Base-by-base conservation (phyloP, 768 basidiomycete species). In the Megacollybia marginata region DNA sequence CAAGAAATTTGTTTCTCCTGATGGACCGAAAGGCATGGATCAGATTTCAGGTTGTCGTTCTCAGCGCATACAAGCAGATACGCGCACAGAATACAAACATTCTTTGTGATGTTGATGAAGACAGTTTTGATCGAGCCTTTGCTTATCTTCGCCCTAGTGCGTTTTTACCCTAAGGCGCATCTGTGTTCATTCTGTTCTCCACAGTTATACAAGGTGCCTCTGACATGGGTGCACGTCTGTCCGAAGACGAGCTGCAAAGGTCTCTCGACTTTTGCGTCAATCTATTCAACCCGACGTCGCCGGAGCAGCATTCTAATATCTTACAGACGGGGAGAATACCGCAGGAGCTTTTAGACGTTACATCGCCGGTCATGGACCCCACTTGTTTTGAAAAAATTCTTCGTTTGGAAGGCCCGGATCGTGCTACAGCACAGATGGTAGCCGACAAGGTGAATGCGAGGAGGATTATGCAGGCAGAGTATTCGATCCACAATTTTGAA, bases 131-230 rank as follows among this genome's bases (percentile, higher is more conserved):
- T 60, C 72, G 79, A 42, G 83, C 83, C 23, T 85, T 85, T 60
- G 63, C 75, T 15, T 77, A 74, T 60, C 68, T 85, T 44, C 68
- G 82, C 31, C 83, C 83, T 48, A 75, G 82, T 82, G 44, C 47
- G 72, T 54, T 18, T 36, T 2, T 2, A 28, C 18, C 32, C 7
- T 38, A 11, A 13, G n/a, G 4, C 9, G 44, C 3, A 28, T 19
- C 20, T n/a, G 32, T 19, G 43, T 45, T 32, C 2, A 28, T 38
- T 9, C 12, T 33, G 10, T 19, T 9, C 28, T 33, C 16, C 31
- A 2, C 51, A 89, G 88, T 90, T 28, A 88, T 89, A 34, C 88
- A 89, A 63, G 88, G 88, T 6, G 83, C 82, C 42, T 82, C 82
- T 0, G 88, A 90, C 53, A 80, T 88, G 75, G 88, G 87, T 12